Percentiles rank a stretch among this genome's conserved stretches.
These are phyloP conservation scores for Xylaria sp. DNA, from an alignment of 2,329 filamentous ascomycete genomes.

Conservation along the genomic window DNA sequence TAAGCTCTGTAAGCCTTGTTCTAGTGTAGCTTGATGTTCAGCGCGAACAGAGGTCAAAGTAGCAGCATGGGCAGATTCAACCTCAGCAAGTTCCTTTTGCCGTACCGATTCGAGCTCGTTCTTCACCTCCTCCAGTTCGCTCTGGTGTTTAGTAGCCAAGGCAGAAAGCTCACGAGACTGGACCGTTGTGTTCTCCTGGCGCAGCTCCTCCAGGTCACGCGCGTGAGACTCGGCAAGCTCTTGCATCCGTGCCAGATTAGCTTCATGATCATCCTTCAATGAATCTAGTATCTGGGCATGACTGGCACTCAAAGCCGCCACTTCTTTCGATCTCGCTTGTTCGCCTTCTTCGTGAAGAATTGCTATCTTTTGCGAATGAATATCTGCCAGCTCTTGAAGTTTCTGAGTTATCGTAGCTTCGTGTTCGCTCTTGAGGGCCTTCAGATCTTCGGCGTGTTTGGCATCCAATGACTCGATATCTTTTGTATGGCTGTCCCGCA, in stretches of 20 bases:
- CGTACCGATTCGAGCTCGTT: constrained; percentile 23
- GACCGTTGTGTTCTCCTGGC: constrained; percentile 26
- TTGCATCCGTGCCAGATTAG: constrained; percentile 29
- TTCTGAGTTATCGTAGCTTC: constrained; percentile 23
- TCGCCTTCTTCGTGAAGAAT: constrained; percentile 28
- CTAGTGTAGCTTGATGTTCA: constrained; percentile 32
- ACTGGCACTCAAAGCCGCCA: constrained; percentile 27
- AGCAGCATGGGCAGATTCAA: constrained; percentile 27
- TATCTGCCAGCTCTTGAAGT: constrained; percentile 26
- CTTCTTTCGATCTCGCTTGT: constrained; percentile 27
- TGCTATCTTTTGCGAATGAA: constrained; percentile 31
- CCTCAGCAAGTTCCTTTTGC: constrained; percentile 19
- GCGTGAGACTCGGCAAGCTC: constrained; percentile 30
- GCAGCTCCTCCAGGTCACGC: constrained; percentile 29
- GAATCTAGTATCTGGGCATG: constrained; percentile 30
- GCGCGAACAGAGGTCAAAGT: constrained; percentile 32
- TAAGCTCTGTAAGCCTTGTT: constrained; percentile 25
- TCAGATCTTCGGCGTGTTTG: constrained; percentile 26
- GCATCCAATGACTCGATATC: constrained; percentile 32
- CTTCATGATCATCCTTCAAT: constrained; percentile 34
- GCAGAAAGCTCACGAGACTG: constrained; percentile 30
- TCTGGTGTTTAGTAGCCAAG: constrained; percentile 19
- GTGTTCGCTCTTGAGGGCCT: constrained; percentile 26
- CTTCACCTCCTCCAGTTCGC: constrained; percentile 23
- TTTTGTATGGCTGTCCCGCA: constrained; percentile 27